Base-by-base conservation (phyloP, 2,329 filamentous ascomycete genomes). In the Apiospora phragmitis region DNA sequence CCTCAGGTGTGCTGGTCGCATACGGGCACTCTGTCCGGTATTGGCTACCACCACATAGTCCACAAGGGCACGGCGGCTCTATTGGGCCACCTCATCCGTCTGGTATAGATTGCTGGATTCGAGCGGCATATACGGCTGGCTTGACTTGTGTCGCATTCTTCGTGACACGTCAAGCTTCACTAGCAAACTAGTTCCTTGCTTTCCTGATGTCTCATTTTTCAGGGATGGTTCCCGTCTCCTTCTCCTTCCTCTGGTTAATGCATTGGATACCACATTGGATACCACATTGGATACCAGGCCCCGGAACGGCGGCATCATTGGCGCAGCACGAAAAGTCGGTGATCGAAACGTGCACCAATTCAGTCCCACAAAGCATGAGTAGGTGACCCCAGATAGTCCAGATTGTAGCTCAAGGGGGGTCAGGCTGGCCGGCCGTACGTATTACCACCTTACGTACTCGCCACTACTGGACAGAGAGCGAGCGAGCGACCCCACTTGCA, bases 371-470 rank as follows among this genome's bases (percentile, higher is more conserved):
- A 38, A 38, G 55, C 55, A 62, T 24, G 55, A 62, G 55, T 62
- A 62, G 55, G 32, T 38, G 55, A 62, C 55, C 55, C 55, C 55
- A 62, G 55, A 59, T 59, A 21, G n/a, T n/a, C n/a, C n/a, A n/a
- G n/a, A n/a, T n/a, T n/a, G n/a, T n/a, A n/a, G 29, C 51, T 59
- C 51, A 59, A 35, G 51, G 51, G 49, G 38, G 51, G 29, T 59
- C 29, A 7, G 51, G 18, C 51, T 21, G 51, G 51, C 35, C 51
- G 35, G 49, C 26, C 49, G 26, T 32, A 55, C 2, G 51, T 32
- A 59, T 35, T 59, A 59, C 29, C 29, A 59, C 29, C 29, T 35
- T 59, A 59, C 11, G 51, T 59, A 35, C 51, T 59, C 51, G 51
- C 51, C 51, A 59, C 51, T 35, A 59, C 51, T 32, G 51, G 26